Percentiles rank a stretch among this genome's conserved stretches.
Conservation (phyloP, 2,329 filamentous ascomycete genomes). For the Trichophyton schoenleinii region DNA sequence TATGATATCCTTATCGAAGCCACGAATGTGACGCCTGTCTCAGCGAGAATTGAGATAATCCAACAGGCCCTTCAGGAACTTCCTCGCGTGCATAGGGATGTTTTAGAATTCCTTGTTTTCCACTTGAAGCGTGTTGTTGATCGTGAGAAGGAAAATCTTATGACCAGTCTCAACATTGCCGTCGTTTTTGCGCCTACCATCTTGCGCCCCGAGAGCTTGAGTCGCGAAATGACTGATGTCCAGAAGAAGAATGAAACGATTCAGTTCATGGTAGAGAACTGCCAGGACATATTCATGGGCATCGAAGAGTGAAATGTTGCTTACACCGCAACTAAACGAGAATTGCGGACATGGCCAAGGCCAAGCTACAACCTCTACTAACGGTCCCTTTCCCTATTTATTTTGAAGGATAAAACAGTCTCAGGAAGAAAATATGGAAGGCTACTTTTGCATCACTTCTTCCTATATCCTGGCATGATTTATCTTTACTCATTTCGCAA, state of each 20-base stretch:
- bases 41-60: slow-evolving; percentile 59
- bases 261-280: slow-evolving; percentile 87
- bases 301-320: slow-evolving; percentile 1
- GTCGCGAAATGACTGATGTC: slow-evolving; percentile 93
- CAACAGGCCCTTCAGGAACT: slow-evolving; percentile 63
- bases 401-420: not conserved
- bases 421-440: not conserved
- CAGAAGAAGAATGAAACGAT: slow-evolving; percentile 83
- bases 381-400: not conserved
- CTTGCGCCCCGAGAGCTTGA: slow-evolving; percentile 79
- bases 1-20: slow-evolving; percentile 76
- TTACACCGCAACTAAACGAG: not conserved
- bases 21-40: slow-evolving; percentile 48
- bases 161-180: slow-evolving; percentile 91
- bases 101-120: slow-evolving; percentile 85
- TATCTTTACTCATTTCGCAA: not conserved
- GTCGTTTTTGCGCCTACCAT: slow-evolving; percentile 97
- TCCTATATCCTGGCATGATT: not conserved
- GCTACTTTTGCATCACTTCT: not conserved
- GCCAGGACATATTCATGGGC: slow-evolving; percentile 59
- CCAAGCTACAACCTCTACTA: not conserved
- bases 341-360: not conserved
- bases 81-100: slow-evolving; percentile 73
- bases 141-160: slow-evolving; percentile 75
- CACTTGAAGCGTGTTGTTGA: slow-evolving; percentile 79